Evolutionary conservation across 257 asterid species (phyloP), one percentile per base, ranked within the genome.

Genomic region (Forsythia viridissima): DNA sequence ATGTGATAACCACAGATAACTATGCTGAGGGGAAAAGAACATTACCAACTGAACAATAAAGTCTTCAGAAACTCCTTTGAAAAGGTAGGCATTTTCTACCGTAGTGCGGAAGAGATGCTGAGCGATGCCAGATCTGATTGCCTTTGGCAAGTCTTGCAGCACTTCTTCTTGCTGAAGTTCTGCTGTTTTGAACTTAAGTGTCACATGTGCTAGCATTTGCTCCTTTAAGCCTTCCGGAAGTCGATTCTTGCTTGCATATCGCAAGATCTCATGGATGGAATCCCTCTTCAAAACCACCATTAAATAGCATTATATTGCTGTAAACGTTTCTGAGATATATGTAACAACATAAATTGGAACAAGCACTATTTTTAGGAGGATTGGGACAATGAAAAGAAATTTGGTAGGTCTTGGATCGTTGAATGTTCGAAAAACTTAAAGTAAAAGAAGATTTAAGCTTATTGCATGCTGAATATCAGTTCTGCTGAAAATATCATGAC

Each of bases 121-220:
- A 13, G 96, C 94, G 52, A 95, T 95, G 85, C 97, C 79, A n/a
- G 94, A 85, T 85, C 99, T 88, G 84, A 95, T 90, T 51, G 99
- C 99, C 87, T 95, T 93, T 0, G 99, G 99, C 71, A 95, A 40
- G 82, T 82, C 90, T 87, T 86, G 83, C 30, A 95, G 87, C 71
- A 93, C 97, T 87, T 89, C 95, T 85, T 94, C 96, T 83, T 95
- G 98, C 87, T 93, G 96, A 77, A 95, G 87, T 81, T 92, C 94
- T 48, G 97, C 96, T 3, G 99, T 92, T 88, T 87, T 95, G 90
- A 91, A 95, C 85, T 90, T 92, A 69, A 95, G 97, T 1, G 94
- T 86, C 78, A 83, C 74, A 41, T 95, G 97, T 83, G 99, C 97
- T 76, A 93, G 85, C 96, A 93, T 90, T 91, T 95, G 96, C 77